These are phyloP conservation scores for Alternaria solani DNA, from an alignment of 2,329 filamentous ascomycete genomes.

Conservation along the genomic window DNA sequence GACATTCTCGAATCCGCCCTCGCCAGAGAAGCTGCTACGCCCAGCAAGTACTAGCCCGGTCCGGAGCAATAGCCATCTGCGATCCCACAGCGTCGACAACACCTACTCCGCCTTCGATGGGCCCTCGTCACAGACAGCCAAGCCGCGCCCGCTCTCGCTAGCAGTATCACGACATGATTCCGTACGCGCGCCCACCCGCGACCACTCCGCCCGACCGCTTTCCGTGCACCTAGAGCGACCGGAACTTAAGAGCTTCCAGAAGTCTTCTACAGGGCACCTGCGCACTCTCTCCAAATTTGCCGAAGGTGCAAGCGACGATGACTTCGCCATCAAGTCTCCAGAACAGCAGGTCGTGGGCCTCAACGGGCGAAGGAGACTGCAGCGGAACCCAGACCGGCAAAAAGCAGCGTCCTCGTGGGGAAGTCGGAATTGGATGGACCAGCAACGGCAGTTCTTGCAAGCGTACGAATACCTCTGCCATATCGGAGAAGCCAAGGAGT, in stretches of 20 bases:
- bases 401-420: constrained; percentile 71
- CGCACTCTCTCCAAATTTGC: constrained; percentile 86
- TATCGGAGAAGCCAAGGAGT: constrained; percentile 98
- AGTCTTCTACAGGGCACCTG: constrained; percentile 89
- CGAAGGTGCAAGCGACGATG: constrained; percentile 75
- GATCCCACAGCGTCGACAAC: constrained; percentile 55
- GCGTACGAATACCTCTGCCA: constrained; percentile 99
- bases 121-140: constrained; percentile 51
- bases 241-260: constrained; percentile 82
- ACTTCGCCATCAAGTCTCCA: constrained; percentile 79
- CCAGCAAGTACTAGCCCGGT: constrained; percentile 22
- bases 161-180: constrained; percentile 51
- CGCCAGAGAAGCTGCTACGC: constrained; percentile 37
- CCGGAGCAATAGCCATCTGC: constrained; percentile 36
- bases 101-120: constrained; percentile 56
- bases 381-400: constrained; percentile 68
- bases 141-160: constrained; percentile 54
- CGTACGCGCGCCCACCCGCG: constrained; percentile 47
- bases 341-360: constrained; percentile 88
- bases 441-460: constrained; percentile 93
- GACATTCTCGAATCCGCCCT: constrained; percentile 13
- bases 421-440: constrained; percentile 97
- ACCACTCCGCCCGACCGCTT: constrained; percentile 42
- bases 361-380: constrained; percentile 81
- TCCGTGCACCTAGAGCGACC: constrained; percentile 49